These are phyloP conservation scores for Penicillium psychrofluorescens DNA, from an alignment of 495 filamentous ascomycete genomes.

Conservation along the genomic window DNA sequence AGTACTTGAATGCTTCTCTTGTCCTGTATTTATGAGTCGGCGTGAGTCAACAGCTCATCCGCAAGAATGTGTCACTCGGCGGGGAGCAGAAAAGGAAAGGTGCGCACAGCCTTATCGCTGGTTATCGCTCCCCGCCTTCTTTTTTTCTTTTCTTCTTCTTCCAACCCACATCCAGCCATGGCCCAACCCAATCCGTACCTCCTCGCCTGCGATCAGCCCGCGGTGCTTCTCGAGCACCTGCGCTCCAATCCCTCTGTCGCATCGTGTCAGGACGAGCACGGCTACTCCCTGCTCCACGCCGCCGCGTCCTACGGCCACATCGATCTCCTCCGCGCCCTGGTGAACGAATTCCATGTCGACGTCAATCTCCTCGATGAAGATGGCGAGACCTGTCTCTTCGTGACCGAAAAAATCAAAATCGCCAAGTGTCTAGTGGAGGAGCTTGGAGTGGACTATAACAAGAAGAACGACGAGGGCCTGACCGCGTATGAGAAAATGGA, in stretches of 20 bases:
- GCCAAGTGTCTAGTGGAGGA: conserved; percentile 76
- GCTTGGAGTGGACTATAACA: conserved; percentile 57
- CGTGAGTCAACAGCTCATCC: neutral
- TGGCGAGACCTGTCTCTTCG: conserved; percentile 85
- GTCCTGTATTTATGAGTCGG: too few species aligned
- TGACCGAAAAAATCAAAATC: conserved; percentile 66
- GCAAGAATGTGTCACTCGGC: conserved; percentile 10
- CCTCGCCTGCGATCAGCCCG: conserved; percentile 69
- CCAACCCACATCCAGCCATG: conserved; percentile 23
- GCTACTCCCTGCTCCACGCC: conserved; percentile 89
- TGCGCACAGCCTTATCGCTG: conserved; percentile 8
- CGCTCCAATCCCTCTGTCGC: conserved; percentile 59
- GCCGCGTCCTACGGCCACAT: conserved; percentile 85
- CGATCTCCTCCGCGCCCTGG: conserved; percentile 67
- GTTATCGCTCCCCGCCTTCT: neutral
- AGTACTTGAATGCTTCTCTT: too few species aligned
- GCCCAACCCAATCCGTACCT: conserved; percentile 64
- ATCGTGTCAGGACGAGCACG: conserved; percentile 65
- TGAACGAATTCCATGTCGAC: conserved; percentile 69
- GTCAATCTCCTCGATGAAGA: conserved; percentile 81
- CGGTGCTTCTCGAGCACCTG: conserved; percentile 58
- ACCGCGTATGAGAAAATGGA: conserved; percentile 67
- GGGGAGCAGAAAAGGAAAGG: conserved; percentile 19
- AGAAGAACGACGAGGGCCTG: conserved; percentile 56
- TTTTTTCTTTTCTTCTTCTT: conserved; percentile 1